These are phyloP conservation scores for Spathaspora sp. DNA, from an alignment of 1,139 yeast species.

Conservation along the genomic window DNA sequence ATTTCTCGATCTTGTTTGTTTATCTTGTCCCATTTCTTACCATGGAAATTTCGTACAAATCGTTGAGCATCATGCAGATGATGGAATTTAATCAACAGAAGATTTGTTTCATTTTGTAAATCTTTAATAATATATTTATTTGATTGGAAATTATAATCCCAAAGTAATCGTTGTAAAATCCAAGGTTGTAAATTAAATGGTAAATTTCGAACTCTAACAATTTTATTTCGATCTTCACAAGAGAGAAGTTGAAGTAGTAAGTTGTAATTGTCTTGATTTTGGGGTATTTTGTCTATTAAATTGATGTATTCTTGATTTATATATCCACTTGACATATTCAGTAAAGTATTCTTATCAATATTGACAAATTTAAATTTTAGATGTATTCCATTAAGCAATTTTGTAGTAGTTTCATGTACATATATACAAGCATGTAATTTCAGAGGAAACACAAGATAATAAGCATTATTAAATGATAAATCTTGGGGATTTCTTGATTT, in stretches of 20 bases:
- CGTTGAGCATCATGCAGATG: conserved; percentile 49
- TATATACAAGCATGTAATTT: conserved; percentile 51
- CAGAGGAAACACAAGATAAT: conserved; percentile 51
- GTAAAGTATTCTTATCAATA: conserved; percentile 8
- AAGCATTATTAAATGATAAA: conserved; percentile 45
- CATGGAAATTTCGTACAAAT: conserved; percentile 56
- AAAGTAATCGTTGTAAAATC: conserved; percentile 32
- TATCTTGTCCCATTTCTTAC: conserved; percentile 40
- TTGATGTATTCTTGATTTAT: not conserved
- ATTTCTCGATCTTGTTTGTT: conserved; percentile 19
- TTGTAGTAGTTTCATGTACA: conserved; percentile 46
- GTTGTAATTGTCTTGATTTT: conserved; percentile 8
- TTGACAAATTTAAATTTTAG: conserved; percentile 45
- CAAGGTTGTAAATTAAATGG: conserved; percentile 40
- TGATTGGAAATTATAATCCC: conserved; percentile 39
- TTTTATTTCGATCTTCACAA: conserved; percentile 11
- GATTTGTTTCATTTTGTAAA: conserved; percentile 26
- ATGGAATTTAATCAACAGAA: conserved; percentile 47
- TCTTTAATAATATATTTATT: conserved; percentile 25
- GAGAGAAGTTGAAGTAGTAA: conserved; percentile 10
- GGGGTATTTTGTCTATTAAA: conserved; percentile 17
- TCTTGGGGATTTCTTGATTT: conserved; percentile 50
- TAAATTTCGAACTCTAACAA: conserved; percentile 38
- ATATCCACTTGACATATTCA: not conserved
- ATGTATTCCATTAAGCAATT: conserved; percentile 51